Evolutionary conservation across 2,329 filamentous ascomycete species (phyloP).

Genomic region (Chrysoporthe puriensis): DNA sequence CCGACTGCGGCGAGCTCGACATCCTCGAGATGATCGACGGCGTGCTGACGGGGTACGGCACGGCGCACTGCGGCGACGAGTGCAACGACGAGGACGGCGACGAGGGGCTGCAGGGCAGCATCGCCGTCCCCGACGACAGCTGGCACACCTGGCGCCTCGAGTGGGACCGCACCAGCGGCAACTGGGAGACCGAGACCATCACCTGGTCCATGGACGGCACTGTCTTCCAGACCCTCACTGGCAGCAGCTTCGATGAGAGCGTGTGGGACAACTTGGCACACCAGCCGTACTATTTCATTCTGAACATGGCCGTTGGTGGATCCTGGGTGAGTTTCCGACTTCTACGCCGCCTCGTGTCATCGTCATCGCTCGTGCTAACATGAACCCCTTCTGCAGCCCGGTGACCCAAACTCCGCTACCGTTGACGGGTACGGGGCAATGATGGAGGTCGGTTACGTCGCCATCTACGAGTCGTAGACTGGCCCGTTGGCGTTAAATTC

Average conservation of each 20-base stretch:
- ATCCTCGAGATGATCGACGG: conserved; percentile 56
- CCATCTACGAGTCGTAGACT: conserved; percentile 27
- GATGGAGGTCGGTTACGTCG: conserved; percentile 39
- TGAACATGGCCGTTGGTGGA: conserved; percentile 38
- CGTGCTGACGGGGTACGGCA: conserved; percentile 49
- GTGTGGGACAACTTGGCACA: conserved; percentile 47
- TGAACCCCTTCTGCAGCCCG: conserved; percentile 30
- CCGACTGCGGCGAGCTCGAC: conserved; percentile 55
- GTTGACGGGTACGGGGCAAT: conserved; percentile 36
- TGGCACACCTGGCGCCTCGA: conserved; percentile 55
- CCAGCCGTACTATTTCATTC: conserved; percentile 34
- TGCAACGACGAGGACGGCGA: conserved; percentile 48
- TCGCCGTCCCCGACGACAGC: conserved; percentile 46
- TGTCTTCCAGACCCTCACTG: conserved; percentile 48
- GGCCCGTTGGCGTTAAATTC: too few relatives aligned
- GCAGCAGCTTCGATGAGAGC: conserved; percentile 44
- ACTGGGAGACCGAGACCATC: conserved; percentile 52
- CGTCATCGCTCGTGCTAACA: background rate
- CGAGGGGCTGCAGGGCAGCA: conserved; percentile 43
- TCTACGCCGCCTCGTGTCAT: background rate
- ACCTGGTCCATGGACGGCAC: conserved; percentile 52
- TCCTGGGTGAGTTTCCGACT: conserved; percentile 36
- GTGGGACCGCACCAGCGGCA: conserved; percentile 47
- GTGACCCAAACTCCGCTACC: conserved; percentile 35
- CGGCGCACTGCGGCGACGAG: conserved; percentile 52